Evolutionary conservation across 1,139 yeast genomes (phyloP), one percentile per base, ranked within the genome.

Genomic region (Sugiyamaella sp.): DNA sequence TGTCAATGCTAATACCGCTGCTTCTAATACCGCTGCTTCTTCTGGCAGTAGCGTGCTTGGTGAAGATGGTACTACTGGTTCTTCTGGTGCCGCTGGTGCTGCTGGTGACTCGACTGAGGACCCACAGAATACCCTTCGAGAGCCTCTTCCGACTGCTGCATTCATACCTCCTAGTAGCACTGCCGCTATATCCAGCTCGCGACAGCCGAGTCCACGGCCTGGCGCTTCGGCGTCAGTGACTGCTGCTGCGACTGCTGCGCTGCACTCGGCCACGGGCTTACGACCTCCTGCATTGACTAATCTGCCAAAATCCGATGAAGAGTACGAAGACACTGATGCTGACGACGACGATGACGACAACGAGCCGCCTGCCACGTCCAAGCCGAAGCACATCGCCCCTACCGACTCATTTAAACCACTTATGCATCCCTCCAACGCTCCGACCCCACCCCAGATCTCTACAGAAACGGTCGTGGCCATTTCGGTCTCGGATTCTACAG

Each of bases 301-400:
- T 24, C 24, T 24, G 41, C 19, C 39, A 25, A 44, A 35, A 12
- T 42, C 52, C 21, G 76, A 71, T 4, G 71, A 67, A 16, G 68
- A 71, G 17, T 70, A 71, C 50, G 76, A 73, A 42, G 78, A 64
- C 27, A 53, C 59, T 14, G 60, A 57, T 27, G 65, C 62, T 9
- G 67, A 64, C 38, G 63, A 62, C n/a, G 54, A 51, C 8, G 52
- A 39, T 6, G 38, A 29, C 29, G 24, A 61, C 55, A 48, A 48
- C 48, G 46, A 46, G 43, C 46, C 45, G 47, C 39, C 49, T 40
- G 25, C 22, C 25, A 39, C 20, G 9, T 17, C 27, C 62, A 50
- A 29, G 45, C 40, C 40, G 29, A 17, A 42, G 37, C n/a, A 24
- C 16, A 43, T 12, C 25, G 14, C 38, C 10, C 24, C 44, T 9